These are phyloP conservation scores for Rosa lucieae DNA, from an alignment of 306 rosid genomes.

Conservation along the genomic window DNA sequence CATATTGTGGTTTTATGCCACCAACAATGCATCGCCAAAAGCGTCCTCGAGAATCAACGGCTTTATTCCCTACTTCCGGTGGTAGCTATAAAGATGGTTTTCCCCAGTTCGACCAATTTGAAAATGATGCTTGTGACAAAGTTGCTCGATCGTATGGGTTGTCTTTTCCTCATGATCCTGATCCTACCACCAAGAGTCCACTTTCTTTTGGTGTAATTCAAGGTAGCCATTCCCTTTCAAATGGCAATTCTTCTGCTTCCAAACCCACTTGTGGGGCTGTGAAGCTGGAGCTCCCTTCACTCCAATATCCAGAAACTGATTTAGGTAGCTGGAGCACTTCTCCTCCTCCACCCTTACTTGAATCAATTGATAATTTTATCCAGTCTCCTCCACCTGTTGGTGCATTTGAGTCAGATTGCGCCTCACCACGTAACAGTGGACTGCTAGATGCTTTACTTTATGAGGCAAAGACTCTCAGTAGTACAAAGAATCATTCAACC, in stretches of 20 bases:
- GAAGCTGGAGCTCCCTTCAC: constrained; percentile 99
- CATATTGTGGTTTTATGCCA: constrained; percentile 46
- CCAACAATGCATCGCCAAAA: constrained; percentile 58
- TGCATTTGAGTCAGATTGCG: constrained; percentile 56
- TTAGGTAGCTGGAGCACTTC: constrained; percentile 75
- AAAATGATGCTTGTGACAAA: constrained; percentile 44
- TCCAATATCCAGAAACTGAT: constrained; percentile 95
- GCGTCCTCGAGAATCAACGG: constrained; percentile 60
- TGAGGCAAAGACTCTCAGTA: constrained; percentile 53
- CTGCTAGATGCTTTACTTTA: constrained; percentile 80
- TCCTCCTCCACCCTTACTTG: constrained; percentile 59
- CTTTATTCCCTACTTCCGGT: constrained; percentile 47
- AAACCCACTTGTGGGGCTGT: constrained; percentile 61
- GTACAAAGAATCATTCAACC: constrained; percentile 53
- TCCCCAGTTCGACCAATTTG: constrained; percentile 47
- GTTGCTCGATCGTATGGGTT: constrained; percentile 49
- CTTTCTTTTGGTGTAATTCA: constrained; percentile 36
- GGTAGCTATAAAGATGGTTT: constrained; percentile 43
- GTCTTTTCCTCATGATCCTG: constrained; percentile 52
- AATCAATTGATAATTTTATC: constrained; percentile 68
- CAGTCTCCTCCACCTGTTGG: constrained; percentile 57
- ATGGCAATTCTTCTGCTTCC: constrained; percentile 95
- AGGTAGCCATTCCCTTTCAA: constrained; percentile 81
- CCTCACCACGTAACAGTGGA: constrained; percentile 79
- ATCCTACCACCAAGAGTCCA: constrained; percentile 48